Evolutionary conservation across 768 basidiomycete species (phyloP), one percentile per base, ranked within the genome.

Genomic region (Panus rudis): DNA sequence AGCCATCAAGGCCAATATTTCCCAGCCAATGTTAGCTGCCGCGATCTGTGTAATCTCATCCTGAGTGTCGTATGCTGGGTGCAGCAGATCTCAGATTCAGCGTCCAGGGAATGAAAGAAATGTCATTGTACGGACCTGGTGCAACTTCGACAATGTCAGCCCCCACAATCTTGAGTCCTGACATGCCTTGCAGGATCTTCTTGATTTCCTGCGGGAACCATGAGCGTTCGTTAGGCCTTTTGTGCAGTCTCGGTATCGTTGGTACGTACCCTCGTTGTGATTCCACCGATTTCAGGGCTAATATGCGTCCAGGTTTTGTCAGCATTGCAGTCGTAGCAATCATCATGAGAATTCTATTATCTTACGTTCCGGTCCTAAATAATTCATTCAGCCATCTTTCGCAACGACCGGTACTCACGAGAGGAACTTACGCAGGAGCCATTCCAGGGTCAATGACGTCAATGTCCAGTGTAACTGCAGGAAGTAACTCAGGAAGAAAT

Each of bases 161-260:
- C 26, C 63, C 64, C 21, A 66, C 61, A 39, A 64, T 58, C 51
- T 64, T 64, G 38, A 66, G 59, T 35, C 58, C 63, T 1, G 56
- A 45, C 6, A 64, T 51, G 12, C 62, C 62, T 33, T 61, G 57
- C 11, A 66, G 54, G 43, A 66, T 66, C 46, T 63, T 60, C 53
- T 63, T 62, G 42, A 66, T 57, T 41, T 64, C 61, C 55, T 54
- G 37, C 34, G 6, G 6, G 14, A 23, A 13, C 2, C 6, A 26
- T 10, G 34, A 13, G 5, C 13, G 25, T 25, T 26, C 5, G 23
- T 21, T 3, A 21, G 27, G 2, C 12, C 34, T n/a, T n/a, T n/a
- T 13, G n/a, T 3, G 4, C 8, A 4, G 11, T 12, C 30, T 35
- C 12, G 13, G 28, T 21, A 12, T 7, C 8, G 25, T 38, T 28